These are phyloP conservation scores for Lichenothelia convexa DNA, from an alignment of 495 filamentous ascomycete species.

Conservation along the genomic window DNA sequence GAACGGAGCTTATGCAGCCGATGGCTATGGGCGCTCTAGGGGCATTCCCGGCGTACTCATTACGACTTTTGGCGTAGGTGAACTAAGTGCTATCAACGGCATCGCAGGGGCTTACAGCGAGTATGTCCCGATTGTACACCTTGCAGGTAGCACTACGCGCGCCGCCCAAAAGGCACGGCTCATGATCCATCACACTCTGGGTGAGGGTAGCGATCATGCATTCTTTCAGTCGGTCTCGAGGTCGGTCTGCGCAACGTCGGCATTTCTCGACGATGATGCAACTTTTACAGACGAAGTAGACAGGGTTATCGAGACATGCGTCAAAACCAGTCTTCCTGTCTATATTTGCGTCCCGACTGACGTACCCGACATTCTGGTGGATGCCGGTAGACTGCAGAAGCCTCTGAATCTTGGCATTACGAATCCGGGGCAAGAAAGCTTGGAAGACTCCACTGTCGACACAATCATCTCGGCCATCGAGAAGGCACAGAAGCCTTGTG, in stretches of 20 bases:
- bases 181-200: slow-evolving; percentile 27
- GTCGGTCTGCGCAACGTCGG: slow-evolving; percentile 15
- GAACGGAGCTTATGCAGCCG: slow-evolving; percentile 22
- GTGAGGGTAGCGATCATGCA: slow-evolving; percentile 13
- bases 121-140: slow-evolving; percentile 22
- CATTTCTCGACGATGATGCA: slow-evolving; percentile 16
- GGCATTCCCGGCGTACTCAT: slow-evolving; percentile 17
- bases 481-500: slow-evolving; percentile 14
- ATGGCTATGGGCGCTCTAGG: slow-evolving; percentile 21
- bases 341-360: slow-evolving; percentile 25
- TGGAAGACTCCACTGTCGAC: no score
- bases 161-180: slow-evolving; percentile 18
- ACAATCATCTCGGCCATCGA: no score
- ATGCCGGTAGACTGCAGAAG: slow-evolving; percentile 13
- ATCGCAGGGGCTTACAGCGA: slow-evolving; percentile 21
- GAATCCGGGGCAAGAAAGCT: no score
- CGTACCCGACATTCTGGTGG: slow-evolving; percentile 11
- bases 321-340: slow-evolving; percentile 18
- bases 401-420: no score
- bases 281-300: not conserved
- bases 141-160: slow-evolving; percentile 22
- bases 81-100: slow-evolving; percentile 23
- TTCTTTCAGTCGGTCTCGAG: slow-evolving; percentile 20
- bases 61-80: slow-evolving; percentile 24
- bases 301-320: slow-evolving; percentile 21